Base-by-base conservation (phyloP, 768 basidiomycete genomes). In the Boletus pseudopeckii region DNA sequence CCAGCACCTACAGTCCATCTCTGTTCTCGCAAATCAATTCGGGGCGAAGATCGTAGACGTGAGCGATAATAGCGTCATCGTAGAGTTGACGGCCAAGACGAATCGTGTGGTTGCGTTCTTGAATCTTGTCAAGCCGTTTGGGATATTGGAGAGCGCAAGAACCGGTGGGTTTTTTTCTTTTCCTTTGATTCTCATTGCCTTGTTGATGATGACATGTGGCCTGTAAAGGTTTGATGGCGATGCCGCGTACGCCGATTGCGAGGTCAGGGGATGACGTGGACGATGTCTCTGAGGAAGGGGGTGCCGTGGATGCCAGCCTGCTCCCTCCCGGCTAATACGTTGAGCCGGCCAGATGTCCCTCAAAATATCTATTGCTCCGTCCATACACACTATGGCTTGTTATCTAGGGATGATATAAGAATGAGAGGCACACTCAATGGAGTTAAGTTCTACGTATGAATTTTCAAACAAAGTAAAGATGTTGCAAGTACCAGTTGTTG, bases 61-160 rank as follows among this genome's bases (percentile, higher is more conserved):
- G 52, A 89, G 89, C 73, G 92, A 97, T 71, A 85, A 98, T 68
- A 90, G 88, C 65, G 87, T 97, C 39, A 97, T 98, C 54, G 88
- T 98, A 42, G 97, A 98, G 76, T 75, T 98, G 71, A 88, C 90
- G 14, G 97, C 91, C 34, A 98, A 98, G 79, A 92, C 92, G 38
- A 75, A 79, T 40, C 80, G 95, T 50, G 91, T 98, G 40, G 88
- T 98, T 65, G 94, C 94, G 17, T 98, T 98, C 78, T 75, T 99
- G 64, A 86, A 79, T 57, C 73, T 99, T 41, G 74, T 98, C 62
- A 89, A 94, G 68, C 95, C 96, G 9, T 99, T 95, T 61, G 97
- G 97, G 36, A 84, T 99, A 50, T 80, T 99, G 49, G 97, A 99
- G 75, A 88, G 92, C 28, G 95, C 97, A 20, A 77, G 97, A 51